These are phyloP conservation scores for Sphagnum tenellum DNA, from an alignment of 225 moss, liverwort and hornwort genomes.

Conservation along the genomic window DNA sequence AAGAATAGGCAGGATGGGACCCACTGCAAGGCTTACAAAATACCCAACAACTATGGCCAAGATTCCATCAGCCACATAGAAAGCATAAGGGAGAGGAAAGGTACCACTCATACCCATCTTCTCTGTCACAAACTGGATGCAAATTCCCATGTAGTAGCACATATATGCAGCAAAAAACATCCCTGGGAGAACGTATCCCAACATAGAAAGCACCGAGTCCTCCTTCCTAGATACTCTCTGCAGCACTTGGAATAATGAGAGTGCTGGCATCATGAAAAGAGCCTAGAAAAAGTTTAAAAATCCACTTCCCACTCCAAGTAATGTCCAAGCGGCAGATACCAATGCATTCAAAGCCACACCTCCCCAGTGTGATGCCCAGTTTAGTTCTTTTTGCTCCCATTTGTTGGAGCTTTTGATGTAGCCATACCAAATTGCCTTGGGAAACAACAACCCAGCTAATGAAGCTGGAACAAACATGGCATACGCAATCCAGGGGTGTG, in stretches of 20 bases:
- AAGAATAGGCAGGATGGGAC: constrained; percentile 61
- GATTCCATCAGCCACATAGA: constrained; percentile 73
- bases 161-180: constrained; percentile 71
- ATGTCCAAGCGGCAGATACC: constrained; percentile 35
- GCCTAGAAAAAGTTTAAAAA: constrained; percentile 93
- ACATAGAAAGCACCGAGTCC: constrained; percentile 52
- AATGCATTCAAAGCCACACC: constrained; percentile 49
- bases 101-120: constrained; percentile 97
- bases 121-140: constrained; percentile 68
- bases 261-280: constrained; percentile 61
- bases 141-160: constrained; percentile 80
- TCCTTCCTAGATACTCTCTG: constrained; percentile 52
- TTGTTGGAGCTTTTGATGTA: constrained; percentile 29
- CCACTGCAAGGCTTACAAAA: constrained; percentile 46
- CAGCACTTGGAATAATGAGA: constrained; percentile 42
- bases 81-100: constrained; percentile 62
- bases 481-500: constrained; percentile 83
- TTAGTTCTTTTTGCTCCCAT: constrained; percentile 55
- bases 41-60: constrained; percentile 62
- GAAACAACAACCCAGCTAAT: constrained; percentile 67
- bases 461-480: constrained; percentile 77
- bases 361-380: constrained; percentile 94
- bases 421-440: constrained; percentile 43
- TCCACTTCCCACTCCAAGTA: constrained; percentile 53
- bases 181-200: constrained; percentile 63